These are phyloP conservation scores for Macrotyloma uniflorum DNA, from an alignment of 306 rosid species.

Conservation along the genomic window DNA sequence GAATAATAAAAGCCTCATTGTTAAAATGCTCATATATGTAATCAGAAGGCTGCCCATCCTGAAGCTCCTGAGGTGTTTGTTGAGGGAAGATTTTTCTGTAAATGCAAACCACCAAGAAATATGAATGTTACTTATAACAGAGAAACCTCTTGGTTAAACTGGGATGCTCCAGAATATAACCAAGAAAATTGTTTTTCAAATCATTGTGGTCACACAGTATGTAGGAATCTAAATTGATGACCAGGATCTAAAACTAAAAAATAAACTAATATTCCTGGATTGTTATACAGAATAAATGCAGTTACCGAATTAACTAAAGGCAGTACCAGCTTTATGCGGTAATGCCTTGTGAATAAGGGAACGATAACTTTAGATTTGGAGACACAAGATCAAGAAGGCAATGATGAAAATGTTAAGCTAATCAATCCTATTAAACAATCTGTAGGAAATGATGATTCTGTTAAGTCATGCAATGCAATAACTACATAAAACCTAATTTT, in stretches of 20 bases:
- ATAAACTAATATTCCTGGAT: conserved; percentile 5
- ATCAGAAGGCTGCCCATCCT: conserved; percentile 99
- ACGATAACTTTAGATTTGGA: conserved; percentile 3
- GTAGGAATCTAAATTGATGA: conserved; percentile 24
- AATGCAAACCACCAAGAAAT: conserved; percentile 8
- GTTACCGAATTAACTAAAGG: not conserved
- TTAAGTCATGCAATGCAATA: conserved; percentile 16
- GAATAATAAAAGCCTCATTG: conserved; percentile 49
- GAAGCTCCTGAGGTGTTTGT: conserved; percentile 71
- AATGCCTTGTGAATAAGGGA: conserved; percentile 24
- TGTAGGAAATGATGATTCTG: not conserved
- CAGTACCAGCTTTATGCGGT: not conserved
- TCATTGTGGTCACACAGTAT: not conserved
- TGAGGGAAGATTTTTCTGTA: conserved; percentile 85
- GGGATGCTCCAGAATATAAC: conserved; percentile 16
- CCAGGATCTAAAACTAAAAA: conserved; percentile 21
- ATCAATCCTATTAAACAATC: not conserved
- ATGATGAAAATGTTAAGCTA: not conserved
- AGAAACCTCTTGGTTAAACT: not conserved
- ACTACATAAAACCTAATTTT: not conserved
- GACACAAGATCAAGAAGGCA: not conserved
- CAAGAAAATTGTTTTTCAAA: conserved; percentile 9
- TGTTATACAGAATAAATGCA: not conserved
- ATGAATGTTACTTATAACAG: conserved; percentile 5
- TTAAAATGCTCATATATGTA: conserved; percentile 53